phyloP scores from a whole-genome alignment of 1,284 basidiomycete genomes.

The Ceratorhiza oryzae-sativae region DNA sequence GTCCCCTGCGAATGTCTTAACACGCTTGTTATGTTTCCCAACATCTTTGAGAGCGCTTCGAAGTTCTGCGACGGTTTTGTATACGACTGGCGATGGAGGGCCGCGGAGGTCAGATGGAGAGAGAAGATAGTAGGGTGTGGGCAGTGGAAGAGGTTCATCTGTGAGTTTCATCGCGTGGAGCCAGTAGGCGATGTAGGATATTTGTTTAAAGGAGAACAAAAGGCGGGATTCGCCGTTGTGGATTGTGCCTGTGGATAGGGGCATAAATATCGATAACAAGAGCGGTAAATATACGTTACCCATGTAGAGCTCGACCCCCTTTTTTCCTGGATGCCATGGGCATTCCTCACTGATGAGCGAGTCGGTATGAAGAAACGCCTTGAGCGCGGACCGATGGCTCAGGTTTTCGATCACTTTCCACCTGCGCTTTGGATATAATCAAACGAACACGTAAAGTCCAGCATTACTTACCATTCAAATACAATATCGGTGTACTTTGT shows the following conservation, averaged over 20 bases:
- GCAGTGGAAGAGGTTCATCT: conserved; percentile 66
- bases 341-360: conserved; percentile 74
- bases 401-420: conserved; percentile 56
- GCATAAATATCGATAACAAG: too few species aligned
- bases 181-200: conserved; percentile 87
- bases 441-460: not conserved
- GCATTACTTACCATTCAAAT: conserved; percentile 44
- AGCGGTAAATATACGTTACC: too few species aligned
- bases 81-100: conserved; percentile 59
- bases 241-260: conserved; percentile 58
- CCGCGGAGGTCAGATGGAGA: conserved; percentile 46
- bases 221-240: conserved; percentile 71
- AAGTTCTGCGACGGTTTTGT: conserved; percentile 61
- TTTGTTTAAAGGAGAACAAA: conserved; percentile 79
- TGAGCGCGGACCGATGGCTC: conserved; percentile 68
- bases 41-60: conserved; percentile 68
- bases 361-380: conserved; percentile 70
- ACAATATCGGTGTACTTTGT: conserved; percentile 39
- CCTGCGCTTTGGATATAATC: conserved; percentile 50
- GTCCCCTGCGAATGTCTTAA: conserved; percentile 62
- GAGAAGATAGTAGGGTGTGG: conserved; percentile 74
- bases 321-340: conserved; percentile 49
- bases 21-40: conserved; percentile 76
- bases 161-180: conserved; percentile 76
- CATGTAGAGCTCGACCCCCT: conserved; percentile 71